Evolutionary conservation across 345 rosid species (phyloP), one percentile per base, ranked within the genome.

Genomic region (Arabidopsis suecica): DNA sequence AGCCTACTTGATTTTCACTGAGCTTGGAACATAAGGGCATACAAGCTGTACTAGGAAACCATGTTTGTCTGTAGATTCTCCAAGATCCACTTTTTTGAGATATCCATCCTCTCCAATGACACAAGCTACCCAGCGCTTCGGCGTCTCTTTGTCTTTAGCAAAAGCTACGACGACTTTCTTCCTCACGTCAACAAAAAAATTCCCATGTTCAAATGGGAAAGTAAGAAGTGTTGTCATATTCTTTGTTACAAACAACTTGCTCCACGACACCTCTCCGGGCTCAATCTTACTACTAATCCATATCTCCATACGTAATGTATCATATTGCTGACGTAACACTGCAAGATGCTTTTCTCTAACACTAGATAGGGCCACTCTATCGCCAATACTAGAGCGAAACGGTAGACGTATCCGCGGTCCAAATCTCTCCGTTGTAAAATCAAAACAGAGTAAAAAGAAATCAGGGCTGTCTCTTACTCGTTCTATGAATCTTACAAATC

Each of bases 161-260:
- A 68, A 22, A 68, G 55, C 40, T 30, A 68, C 50, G 5, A 28
- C 40, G 6, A 53, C 22, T 2, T 53, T 25, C 25, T 53, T 38
- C 61, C 38, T 3, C 61, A 38, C 50, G 3, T 68, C 72, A 40
- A 68, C 10, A 3, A 68, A 68, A 50, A 54, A 68, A 54, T 51
- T 28, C 20, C 3, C 44, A 40, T 3, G 22, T 20, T 20, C 22
- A 20, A 20, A 20, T 20, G 22, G 22, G 22, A 20, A 42, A 18
- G 5, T 53, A 42, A 42, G 0, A 7, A 53, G 13, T 44, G 68
- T 51, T 28, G 0, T 22, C 18, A 61, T 40, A 61, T 42, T 2
- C 4, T 25, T 13, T 3, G 20, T 5, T 28, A 61, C 3, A 13
- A 41, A 61, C 18, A 6, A 11, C 11, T 7, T 34, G 5, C 12